These are phyloP conservation scores for Phytophthora constricta DNA, from an alignment of 352 stramenopile genomes.

Conservation along the genomic window DNA sequence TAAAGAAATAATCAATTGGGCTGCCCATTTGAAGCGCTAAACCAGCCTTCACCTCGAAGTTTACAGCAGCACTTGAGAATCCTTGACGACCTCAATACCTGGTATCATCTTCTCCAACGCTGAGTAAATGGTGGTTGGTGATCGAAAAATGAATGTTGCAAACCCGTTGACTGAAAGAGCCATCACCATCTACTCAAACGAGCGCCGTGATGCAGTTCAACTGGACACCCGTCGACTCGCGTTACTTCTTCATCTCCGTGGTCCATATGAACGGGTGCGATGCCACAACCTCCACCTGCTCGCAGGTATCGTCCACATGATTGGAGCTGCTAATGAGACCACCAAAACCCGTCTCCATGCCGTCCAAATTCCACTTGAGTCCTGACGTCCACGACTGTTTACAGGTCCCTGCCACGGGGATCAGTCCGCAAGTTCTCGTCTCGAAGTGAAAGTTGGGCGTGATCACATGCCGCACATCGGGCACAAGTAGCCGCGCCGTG, in stretches of 20 bases:
- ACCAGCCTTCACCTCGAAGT: too few relatives aligned
- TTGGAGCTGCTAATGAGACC: conserved; percentile 89
- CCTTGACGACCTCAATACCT: too few relatives aligned
- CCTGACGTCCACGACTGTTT: conserved; percentile 84
- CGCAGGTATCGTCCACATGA: conserved; percentile 50
- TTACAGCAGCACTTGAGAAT: too few relatives aligned
- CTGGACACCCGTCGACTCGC: neutral
- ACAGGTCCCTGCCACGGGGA: conserved; percentile 90
- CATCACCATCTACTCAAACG: too few relatives aligned
- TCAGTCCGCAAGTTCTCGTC: conserved; percentile 93
- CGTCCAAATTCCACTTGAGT: conserved; percentile 89
- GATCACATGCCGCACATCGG: conserved; percentile 67
- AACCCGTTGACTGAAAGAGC: too few relatives aligned
- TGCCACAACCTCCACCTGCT: conserved; percentile 67
- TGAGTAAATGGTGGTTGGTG: too few relatives aligned
- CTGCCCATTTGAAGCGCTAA: too few relatives aligned
- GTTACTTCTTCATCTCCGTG: conserved; percentile 75
- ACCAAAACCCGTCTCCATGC: conserved; percentile 76
- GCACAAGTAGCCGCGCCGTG: conserved; percentile 82
- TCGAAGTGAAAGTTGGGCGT: conserved; percentile 91
- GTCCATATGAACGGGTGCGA: conserved; percentile 91
- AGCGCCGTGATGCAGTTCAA: too few relatives aligned
- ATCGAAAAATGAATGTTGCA: too few relatives aligned
- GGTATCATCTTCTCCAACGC: too few relatives aligned
- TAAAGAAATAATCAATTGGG: neutral